Evolutionary conservation across 805 yeast species (phyloP).

Genomic region (Yarrowia sp.): DNA sequence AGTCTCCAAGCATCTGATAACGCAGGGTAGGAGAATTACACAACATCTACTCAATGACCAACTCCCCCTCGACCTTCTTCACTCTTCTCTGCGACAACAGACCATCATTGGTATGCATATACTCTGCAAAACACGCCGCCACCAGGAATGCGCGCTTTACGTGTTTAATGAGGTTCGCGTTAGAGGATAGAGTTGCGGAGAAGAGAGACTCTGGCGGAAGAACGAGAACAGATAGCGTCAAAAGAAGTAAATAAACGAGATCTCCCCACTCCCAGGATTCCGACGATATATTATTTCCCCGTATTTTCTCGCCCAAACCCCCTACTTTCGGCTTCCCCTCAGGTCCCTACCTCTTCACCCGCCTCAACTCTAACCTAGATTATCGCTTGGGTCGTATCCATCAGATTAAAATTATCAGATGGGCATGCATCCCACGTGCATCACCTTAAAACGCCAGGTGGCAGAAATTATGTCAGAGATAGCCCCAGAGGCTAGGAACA

Average conservation of each 20-base stretch:
- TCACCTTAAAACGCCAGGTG: conserved; percentile 7
- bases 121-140: conserved; percentile 38
- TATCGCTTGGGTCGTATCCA: conserved; percentile 34
- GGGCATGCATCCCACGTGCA: conserved; percentile 32
- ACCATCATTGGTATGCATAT: conserved; percentile 11
- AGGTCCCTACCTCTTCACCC: neutral
- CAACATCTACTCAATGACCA: neutral
- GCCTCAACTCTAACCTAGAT: conserved; percentile 19
- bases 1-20: neutral
- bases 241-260: neutral
- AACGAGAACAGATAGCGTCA: neutral
- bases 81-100: conserved; percentile 3
- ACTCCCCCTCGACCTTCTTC: neutral
- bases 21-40: neutral
- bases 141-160: conserved; percentile 33
- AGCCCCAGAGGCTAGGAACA: neutral
- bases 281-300: neutral
- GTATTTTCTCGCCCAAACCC: neutral
- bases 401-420: conserved; percentile 38
- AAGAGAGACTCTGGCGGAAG: neutral
- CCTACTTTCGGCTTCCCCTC: neutral
- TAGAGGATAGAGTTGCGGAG: neutral
- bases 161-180: conserved; percentile 26
- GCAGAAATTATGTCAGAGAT: neutral
- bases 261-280: neutral